These are phyloP conservation scores for Cydonia oblonga DNA, from an alignment of 331 rosid genomes.

Conservation along the genomic window DNA sequence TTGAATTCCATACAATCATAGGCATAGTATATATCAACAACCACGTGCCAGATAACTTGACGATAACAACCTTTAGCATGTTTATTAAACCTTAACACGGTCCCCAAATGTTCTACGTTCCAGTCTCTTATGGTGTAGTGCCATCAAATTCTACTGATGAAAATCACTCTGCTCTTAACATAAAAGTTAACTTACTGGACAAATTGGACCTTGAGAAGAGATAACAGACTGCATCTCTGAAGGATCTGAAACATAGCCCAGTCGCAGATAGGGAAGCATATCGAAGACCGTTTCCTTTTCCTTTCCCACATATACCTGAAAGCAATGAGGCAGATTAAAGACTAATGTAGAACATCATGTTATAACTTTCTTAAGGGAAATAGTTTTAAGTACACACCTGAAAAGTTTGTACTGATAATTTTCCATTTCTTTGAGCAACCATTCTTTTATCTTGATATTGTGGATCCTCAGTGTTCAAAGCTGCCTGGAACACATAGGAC, in stretches of 20 bases:
- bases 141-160: no score
- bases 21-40: no score
- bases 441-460: slow-evolving; percentile 93
- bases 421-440: slow-evolving; percentile 91
- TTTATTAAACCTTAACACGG: no score
- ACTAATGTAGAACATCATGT: slow-evolving; percentile 2
- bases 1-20: no score
- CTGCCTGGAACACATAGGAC: slow-evolving; percentile 43
- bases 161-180: no score
- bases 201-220: slow-evolving; percentile 95
- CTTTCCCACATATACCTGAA: slow-evolving; percentile 66
- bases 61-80: no score
- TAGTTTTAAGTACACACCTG: slow-evolving; percentile 41
- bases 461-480: slow-evolving; percentile 90
- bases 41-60: no score
- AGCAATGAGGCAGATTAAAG: slow-evolving; percentile 12
- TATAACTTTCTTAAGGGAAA: neutral
- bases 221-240: slow-evolving; percentile 89
- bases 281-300: slow-evolving; percentile 74
- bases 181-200: slow-evolving; percentile 57
- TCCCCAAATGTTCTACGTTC: no score
- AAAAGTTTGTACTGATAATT: slow-evolving; percentile 68
- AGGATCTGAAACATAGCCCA: slow-evolving; percentile 96
- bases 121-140: no score
- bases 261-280: slow-evolving; percentile 83